These are phyloP conservation scores for Gossypium herbaceum DNA, from an alignment of 345 rosid species.

Conservation along the genomic window DNA sequence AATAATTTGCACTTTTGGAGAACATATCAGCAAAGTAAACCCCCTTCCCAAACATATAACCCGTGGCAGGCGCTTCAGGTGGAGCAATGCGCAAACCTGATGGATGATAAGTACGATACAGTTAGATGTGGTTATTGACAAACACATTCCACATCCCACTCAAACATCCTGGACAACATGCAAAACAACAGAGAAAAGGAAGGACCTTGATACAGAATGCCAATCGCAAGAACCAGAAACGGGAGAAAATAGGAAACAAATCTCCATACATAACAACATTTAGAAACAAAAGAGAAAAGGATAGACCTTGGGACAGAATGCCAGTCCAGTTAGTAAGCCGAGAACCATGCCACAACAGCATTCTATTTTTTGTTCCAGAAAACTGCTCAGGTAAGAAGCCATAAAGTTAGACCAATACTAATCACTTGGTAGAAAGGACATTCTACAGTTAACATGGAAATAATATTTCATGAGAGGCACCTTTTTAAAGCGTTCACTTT, in stretches of 20 bases:
- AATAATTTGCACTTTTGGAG: conserved; percentile 93
- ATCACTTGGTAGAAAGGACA: background rate
- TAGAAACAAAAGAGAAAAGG: conserved; percentile 15
- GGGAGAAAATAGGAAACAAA: background rate
- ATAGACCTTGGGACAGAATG: conserved; percentile 84
- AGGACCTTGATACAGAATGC: conserved; percentile 82
- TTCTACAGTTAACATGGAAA: background rate
- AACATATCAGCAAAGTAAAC: conserved; percentile 97
- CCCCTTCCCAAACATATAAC: conserved; percentile 96
- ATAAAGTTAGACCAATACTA: background rate
- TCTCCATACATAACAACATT: background rate
- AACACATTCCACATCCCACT: background rate
- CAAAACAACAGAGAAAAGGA: conserved; percentile 14
- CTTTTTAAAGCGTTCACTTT: conserved; percentile 55
- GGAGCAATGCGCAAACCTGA: conserved; percentile 95
- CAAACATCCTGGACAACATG: background rate
- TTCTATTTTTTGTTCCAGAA: conserved; percentile 53
- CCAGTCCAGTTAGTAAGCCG: conserved; percentile 97
- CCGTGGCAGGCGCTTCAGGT: conserved; percentile 88
- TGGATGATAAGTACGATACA: conserved; percentile 17
- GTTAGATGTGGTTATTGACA: conserved; percentile 14
- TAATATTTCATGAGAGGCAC: conserved; percentile 28
- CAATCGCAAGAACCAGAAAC: conserved; percentile 42
- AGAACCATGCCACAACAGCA: conserved; percentile 96
- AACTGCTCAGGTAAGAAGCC: conserved; percentile 41